Evolutionary conservation across 768 basidiomycete species (phyloP), one percentile per base, ranked within the genome.

Genomic region (Amanita phalloides): DNA sequence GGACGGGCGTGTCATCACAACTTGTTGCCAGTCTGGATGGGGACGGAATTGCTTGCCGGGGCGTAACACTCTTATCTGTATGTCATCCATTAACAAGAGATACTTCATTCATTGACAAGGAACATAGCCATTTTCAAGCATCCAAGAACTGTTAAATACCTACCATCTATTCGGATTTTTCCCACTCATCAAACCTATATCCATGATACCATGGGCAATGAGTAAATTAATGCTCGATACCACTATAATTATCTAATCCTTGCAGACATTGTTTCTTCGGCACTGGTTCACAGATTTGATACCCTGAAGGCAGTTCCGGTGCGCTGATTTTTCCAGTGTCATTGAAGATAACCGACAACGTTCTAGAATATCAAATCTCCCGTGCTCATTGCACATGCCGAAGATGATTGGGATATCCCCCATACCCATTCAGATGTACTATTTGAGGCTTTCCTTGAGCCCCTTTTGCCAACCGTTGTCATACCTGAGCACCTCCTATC

Each of bases 321-420:
- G 57, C 47, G 79, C 60, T 7, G 23, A 13, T 13, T 48, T 41
- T 33, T 9, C 20, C 25, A 55, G 13, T 10, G 26, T 9, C 8
- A 30, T 23, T 28, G 51, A 20, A 25, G 36, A 38, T 17, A 38
- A 55, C 26, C 33, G 13, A 64, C 36, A 64, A 2, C 65, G 60
- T 35, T 20, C 26, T 60, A 90, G 87, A 71, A 74, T 53, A 78
- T 91, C 56, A 79, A 81, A 47, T 74, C 74, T 0, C 75, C 86
- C 5, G 74, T 90, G 2, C 66, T 93, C 32, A 78, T 95, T 57
- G 81, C 76, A 0, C 92, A 95, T 60, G 81, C 90, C 48, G 69
- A 76, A 61, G 73, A 92, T 61, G 92, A 95, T 67, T 75, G 71
- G 64, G 85, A 90, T 21, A 90, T 94, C 47, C 84, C 87, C 0